Evolutionary conservation across 345 rosid genomes (phyloP), one percentile per base, ranked within the genome.

Genomic region (Populus ilicifolia): DNA sequence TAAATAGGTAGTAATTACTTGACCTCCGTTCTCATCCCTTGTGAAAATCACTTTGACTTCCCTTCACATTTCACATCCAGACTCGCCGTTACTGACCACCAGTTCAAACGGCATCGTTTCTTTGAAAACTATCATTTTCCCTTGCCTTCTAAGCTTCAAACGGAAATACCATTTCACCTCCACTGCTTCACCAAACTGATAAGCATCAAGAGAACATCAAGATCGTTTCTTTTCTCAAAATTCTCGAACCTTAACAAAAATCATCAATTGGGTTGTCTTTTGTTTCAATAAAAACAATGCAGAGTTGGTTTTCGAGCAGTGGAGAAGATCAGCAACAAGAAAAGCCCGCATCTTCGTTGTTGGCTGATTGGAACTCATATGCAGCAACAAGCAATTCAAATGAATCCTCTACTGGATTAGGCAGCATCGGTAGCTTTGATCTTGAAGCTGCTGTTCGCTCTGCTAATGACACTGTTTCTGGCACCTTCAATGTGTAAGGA

Each of bases 401-500:
- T 54, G 76, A 25, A 1, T 74, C 36, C 23, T 27, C 33, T 36
- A 18, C 69, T 9, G 74, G 79, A 54, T 63, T 52, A 61, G 10
- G 64, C 27, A 9, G 66, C 63, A 21, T 56, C 63, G 63, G 63
- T 17, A 78, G 79, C 5, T 78, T 82, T 46, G 81, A 82, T 78
- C 78, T 82, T 7, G 84, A 82, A 78, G 27, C 81, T 30, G 84
- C 79, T 30, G 84, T 78, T 50, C 84, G 79, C 25, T 74, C 81
- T 27, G 81, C 84, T 1, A 82, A 78, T 69, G 79, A 78, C 52
- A 64, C 81, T 18, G 79, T 82, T 65, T 36, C 81, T 33, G 79
- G 79, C 25, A 82, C 84, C 84, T 71, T 82, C 79, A 78, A 67
- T 35, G 84, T 82, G 84, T 82, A 78, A 77, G 67, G 36, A 4